A percentile compares a stretch with the other conserved stretches of the same genome.
Conservation (phyloP, 106 monocot species). For the Phalaenopsis aphrodite region DNA sequence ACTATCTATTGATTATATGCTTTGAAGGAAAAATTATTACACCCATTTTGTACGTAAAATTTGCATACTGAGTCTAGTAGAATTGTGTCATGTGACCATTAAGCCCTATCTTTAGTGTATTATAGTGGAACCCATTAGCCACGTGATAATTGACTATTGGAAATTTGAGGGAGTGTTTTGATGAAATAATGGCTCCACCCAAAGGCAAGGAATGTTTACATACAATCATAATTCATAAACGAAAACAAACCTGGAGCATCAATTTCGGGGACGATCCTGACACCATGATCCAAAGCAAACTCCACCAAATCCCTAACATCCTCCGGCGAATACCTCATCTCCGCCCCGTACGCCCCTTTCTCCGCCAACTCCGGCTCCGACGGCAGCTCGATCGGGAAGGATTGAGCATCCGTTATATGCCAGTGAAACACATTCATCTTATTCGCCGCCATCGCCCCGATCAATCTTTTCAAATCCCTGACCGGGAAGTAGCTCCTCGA, state of each 20-base stretch:
- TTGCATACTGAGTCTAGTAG: too few species aligned
- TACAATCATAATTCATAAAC: background rate
- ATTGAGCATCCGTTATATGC: constrained; percentile 86
- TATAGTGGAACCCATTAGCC: too few species aligned
- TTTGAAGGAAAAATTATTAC: too few species aligned
- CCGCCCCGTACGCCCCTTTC: constrained; percentile 48
- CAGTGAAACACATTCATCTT: constrained; percentile 94
- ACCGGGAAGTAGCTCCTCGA: constrained; percentile 73
- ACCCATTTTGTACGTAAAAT: too few species aligned
- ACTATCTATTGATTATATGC: too few species aligned
- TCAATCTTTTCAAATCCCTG: constrained; percentile 47
- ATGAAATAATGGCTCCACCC: too few species aligned
- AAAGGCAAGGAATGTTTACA: background rate
- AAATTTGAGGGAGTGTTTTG: too few species aligned
- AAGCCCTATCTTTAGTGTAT: too few species aligned
- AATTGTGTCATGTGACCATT: too few species aligned
- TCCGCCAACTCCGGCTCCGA: constrained; percentile 60
- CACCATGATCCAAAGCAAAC: constrained; percentile 36
- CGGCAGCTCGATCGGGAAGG: constrained; percentile 66
- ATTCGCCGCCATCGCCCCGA: constrained; percentile 64
- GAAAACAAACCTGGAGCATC: constrained; percentile 55
- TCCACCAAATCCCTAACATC: constrained; percentile 55
- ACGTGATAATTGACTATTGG: too few species aligned
- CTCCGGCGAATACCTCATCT: constrained; percentile 42
- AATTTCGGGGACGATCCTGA: constrained; percentile 82